phyloP scores from a whole-genome alignment of 208 protist genomes.

The Perkinsela sp. region DNA sequence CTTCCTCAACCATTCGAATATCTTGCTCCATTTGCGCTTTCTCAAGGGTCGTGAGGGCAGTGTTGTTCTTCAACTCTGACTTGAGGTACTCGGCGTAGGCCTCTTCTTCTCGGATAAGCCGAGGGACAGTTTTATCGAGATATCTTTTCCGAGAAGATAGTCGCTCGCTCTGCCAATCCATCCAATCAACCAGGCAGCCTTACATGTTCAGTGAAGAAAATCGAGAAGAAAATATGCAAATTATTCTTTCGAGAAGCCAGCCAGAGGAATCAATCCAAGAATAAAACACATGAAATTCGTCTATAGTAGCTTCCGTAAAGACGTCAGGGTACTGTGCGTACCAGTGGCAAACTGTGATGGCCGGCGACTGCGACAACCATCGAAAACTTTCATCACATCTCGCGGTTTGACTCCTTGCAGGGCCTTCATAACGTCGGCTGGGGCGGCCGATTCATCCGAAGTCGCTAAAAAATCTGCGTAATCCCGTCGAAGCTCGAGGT shows the following conservation, averaged over 20 bases:
- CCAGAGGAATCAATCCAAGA: too few relatives aligned
- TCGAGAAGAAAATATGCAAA: too few relatives aligned
- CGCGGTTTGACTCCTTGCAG: not conserved
- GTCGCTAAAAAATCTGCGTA: constrained; percentile 51
- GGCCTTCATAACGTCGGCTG: not conserved
- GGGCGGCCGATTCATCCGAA: constrained; percentile 2
- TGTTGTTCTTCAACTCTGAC: not conserved
- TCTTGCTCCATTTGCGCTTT: not conserved
- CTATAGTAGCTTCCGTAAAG: not conserved
- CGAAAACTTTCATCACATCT: not conserved
- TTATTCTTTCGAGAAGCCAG: too few relatives aligned
- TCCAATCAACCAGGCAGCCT: too few relatives aligned
- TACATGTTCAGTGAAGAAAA: too few relatives aligned
- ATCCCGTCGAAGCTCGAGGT: constrained; percentile 24
- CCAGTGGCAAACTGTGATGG: not conserved
- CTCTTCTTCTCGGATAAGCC: not conserved
- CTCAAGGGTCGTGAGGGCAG: not conserved
- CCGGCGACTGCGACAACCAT: not conserved
- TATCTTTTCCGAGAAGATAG: not conserved
- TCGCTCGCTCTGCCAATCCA: not conserved
- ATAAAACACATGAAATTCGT: too few relatives aligned
- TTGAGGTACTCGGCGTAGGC: not conserved
- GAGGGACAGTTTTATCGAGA: not conserved
- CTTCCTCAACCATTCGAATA: not conserved
- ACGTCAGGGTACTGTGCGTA: not conserved